Conservation (phyloP, 176 grass and related monocot genomes). For the Eleusine coracana region DNA sequence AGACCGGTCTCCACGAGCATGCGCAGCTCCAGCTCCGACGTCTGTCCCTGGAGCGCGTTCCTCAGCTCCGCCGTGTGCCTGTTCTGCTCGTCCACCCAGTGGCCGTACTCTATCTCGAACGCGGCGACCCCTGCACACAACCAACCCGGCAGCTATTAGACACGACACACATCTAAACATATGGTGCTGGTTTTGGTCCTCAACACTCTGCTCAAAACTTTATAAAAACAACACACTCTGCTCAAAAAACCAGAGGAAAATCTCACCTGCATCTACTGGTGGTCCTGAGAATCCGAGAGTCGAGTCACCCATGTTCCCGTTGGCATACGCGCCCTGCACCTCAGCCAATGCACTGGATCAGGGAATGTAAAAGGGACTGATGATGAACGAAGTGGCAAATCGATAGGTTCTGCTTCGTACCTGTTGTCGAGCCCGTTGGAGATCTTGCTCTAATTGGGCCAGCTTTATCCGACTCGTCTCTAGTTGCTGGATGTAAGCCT, state of each 20-base stretch:
- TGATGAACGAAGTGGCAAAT: background rate
- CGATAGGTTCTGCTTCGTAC: conserved; percentile 23
- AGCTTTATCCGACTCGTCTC: conserved; percentile 93
- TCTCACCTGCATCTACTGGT: conserved; percentile 60
- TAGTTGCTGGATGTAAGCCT: conserved; percentile 97
- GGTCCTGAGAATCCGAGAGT: conserved; percentile 51
- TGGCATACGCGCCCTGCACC: conserved; percentile 51
- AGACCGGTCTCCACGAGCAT: conserved; percentile 73
- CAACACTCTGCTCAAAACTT: no score
- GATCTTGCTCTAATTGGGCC: conserved; percentile 80
- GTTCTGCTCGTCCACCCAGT: conserved; percentile 88
- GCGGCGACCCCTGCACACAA: conserved; percentile 48
- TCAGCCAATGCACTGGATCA: conserved; percentile 6
- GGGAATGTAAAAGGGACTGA: background rate
- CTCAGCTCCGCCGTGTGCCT: conserved; percentile 63
- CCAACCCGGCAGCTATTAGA: no score
- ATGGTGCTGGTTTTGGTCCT: no score
- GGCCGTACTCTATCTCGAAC: conserved; percentile 82
- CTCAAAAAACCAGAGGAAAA: background rate
- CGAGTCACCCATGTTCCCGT: conserved; percentile 57
- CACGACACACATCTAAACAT: no score
- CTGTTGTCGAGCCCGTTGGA: conserved; percentile 69
- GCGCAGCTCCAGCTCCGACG: conserved; percentile 66
- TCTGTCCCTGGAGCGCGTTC: conserved; percentile 63
- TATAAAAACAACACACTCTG: no score